Conservation (phyloP, 2,329 filamentous ascomycete species). For the Fusarium palustre region DNA sequence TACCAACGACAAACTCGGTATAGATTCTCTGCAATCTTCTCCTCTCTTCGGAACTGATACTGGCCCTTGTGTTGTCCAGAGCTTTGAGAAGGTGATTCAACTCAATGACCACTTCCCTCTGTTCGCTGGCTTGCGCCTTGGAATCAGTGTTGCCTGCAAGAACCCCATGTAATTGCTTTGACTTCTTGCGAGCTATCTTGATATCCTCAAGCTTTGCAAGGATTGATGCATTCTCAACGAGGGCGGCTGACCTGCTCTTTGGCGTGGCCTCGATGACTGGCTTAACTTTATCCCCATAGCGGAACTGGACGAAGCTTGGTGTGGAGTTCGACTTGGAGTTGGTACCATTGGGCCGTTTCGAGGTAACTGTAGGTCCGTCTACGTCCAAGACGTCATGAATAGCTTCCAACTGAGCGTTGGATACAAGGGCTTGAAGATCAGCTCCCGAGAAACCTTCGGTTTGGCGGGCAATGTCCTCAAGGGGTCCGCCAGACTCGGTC, state of each 20-base stretch:
- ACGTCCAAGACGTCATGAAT: constrained; percentile 87
- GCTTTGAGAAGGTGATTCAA: constrained; percentile 87
- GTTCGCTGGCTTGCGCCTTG: constrained; percentile 53
- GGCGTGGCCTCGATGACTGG: constrained; percentile 56
- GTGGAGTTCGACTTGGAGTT: constrained; percentile 47
- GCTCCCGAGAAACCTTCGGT: constrained; percentile 95
- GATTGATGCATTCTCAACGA: constrained; percentile 84
- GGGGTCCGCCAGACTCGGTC: constrained; percentile 63
- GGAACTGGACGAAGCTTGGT: constrained; percentile 82
- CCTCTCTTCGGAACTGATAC: constrained; percentile 84
- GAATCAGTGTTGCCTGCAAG: constrained; percentile 39
- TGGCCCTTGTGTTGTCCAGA: constrained; percentile 80
- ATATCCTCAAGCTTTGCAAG: constrained; percentile 85
- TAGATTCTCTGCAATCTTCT: constrained; percentile 84
- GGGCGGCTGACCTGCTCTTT: constrained; percentile 63
- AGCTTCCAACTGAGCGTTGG: constrained; percentile 95
- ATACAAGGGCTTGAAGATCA: constrained; percentile 93
- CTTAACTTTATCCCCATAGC: constrained; percentile 73
- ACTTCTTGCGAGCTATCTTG: constrained; percentile 72
- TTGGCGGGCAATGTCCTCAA: constrained; percentile 79
- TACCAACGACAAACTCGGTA: constrained; percentile 88
- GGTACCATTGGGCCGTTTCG: constrained; percentile 53
- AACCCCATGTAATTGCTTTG: constrained; percentile 51
- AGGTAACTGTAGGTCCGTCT: constrained; percentile 60
- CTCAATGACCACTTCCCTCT: constrained; percentile 80